Evolutionary conservation across 108 stramenopile species (phyloP).

Genomic region (Conticribra weissflogii): DNA sequence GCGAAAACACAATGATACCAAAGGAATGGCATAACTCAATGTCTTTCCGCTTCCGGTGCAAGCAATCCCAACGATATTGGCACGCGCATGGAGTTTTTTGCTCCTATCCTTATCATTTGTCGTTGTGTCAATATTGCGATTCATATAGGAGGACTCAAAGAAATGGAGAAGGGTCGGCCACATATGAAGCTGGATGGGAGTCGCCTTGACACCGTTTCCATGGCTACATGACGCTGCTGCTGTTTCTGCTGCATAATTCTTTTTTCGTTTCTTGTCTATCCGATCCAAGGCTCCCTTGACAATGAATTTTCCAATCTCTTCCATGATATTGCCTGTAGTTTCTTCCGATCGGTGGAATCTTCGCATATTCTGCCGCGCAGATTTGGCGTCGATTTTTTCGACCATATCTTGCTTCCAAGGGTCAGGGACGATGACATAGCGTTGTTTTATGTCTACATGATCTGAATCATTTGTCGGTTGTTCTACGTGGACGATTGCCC

Average conservation of each 20-base stretch:
- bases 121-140: too few relatives aligned
- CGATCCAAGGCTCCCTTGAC: constrained; percentile 29
- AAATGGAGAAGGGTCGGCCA: constrained; percentile 61
- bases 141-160: constrained; percentile 1
- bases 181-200: constrained; percentile 60
- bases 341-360: neutral
- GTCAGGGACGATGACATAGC: neutral
- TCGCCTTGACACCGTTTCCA: constrained; percentile 58
- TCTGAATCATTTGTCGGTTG: too few relatives aligned
- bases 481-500: too few relatives aligned
- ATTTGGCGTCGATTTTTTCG: neutral
- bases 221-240: neutral
- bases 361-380: neutral
- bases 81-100: neutral
- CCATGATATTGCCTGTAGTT: neutral
- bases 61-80: constrained; percentile 66
- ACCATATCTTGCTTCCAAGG: neutral
- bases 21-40: constrained; percentile 61
- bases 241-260: constrained; percentile 12
- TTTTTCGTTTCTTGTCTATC: constrained; percentile 14
- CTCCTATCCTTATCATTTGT: too few relatives aligned
- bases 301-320: constrained; percentile 24
- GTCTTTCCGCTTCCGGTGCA: constrained; percentile 75
- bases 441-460: too few relatives aligned
- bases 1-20: constrained; percentile 27